Percentiles rank a stretch among this genome's conserved stretches.
Conservation (phyloP, 495 filamentous ascomycete species). For the Jackrogersella multiformis region DNA sequence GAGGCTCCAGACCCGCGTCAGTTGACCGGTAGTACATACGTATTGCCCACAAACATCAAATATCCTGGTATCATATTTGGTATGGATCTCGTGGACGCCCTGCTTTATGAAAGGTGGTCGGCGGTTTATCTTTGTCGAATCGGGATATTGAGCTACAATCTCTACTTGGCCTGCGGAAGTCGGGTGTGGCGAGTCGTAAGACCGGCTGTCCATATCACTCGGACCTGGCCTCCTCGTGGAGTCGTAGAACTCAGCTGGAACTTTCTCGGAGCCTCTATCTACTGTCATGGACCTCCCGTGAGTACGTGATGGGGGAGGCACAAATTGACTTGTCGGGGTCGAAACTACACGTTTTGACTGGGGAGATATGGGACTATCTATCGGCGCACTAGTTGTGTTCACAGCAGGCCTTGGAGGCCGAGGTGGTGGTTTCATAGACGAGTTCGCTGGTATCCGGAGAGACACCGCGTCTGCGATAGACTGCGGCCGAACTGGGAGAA, state of each 20-base stretch:
- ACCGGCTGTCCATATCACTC: constrained; percentile 32
- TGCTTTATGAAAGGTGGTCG: constrained; percentile 78
- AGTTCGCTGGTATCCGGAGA: constrained; percentile 34
- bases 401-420: constrained; percentile 56
- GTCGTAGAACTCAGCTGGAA: constrained; percentile 48
- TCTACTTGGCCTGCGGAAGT: constrained; percentile 35
- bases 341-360: constrained; percentile 63
- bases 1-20: constrained; percentile 88
- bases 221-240: constrained; percentile 39
- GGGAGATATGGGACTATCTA: constrained; percentile 45
- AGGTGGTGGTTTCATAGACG: constrained; percentile 53
- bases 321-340: constrained; percentile 57
- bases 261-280: constrained; percentile 51
- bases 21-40: constrained; percentile 83
- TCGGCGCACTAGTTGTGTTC: constrained; percentile 41
- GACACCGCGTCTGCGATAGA: constrained; percentile 46
- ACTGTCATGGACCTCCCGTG: constrained; percentile 63
- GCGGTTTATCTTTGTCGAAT: constrained; percentile 84
- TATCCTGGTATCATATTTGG: constrained; percentile 83
- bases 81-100: constrained; percentile 77
- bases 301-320: constrained; percentile 49
- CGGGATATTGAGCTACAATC: constrained; percentile 69
- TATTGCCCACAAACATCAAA: constrained; percentile 89
- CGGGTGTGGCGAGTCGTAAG: constrained; percentile 40
- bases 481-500: constrained; percentile 65